Base-by-base conservation (phyloP, 306 rosid genomes). In the Ceratonia siliqua region DNA sequence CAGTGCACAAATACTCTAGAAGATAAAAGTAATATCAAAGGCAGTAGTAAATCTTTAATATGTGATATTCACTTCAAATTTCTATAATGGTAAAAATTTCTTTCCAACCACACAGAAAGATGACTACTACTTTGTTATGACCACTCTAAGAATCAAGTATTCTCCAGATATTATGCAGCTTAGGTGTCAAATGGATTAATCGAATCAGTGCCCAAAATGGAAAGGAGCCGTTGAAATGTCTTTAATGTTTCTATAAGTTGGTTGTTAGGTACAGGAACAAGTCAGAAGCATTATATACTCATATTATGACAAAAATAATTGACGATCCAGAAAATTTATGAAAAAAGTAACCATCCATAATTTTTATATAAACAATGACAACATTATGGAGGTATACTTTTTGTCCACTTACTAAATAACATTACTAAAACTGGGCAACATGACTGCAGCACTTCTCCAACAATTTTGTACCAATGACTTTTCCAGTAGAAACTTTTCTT, bases 1-100 rank as follows among this genome's bases (percentile, higher is more conserved):
- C 81, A 94, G 96, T 7, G 96, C 91, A 79, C 91, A 82, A 59
- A 94, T 79, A 84, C 96, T 91, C 98, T 94, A 57, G 58, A 79
- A 70, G 73, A 70, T 20, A 49, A 57, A 48, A 17, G 38, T 45
- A 61, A 65, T 21, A 25, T 32, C 18, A 58, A 73, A 68, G 17
- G 7, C 41, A 61, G 30, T 42, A 11, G 3, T 8, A 59, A 14
- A 62, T 8, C 41, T 21, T 5, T 56, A 61, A 79, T 52, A 74
- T 14, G 66, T 53, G 66, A 59, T 59, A 21, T 49, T 49, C 27
- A 30, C 14, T 14, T 49, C 58, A 54, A 59, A 27, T 52, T 62
- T 55, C 56, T 14, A 24, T 6, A 0, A 68, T 28, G 42, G 43
- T 35, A 25, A 36, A 18, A 62, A 39, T 24, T 48, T 28, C 32